Evolutionary conservation across 2,329 filamentous ascomycete species (phyloP), one percentile per base, ranked within the genome.

Genomic region (Elsinoe batatas): DNA sequence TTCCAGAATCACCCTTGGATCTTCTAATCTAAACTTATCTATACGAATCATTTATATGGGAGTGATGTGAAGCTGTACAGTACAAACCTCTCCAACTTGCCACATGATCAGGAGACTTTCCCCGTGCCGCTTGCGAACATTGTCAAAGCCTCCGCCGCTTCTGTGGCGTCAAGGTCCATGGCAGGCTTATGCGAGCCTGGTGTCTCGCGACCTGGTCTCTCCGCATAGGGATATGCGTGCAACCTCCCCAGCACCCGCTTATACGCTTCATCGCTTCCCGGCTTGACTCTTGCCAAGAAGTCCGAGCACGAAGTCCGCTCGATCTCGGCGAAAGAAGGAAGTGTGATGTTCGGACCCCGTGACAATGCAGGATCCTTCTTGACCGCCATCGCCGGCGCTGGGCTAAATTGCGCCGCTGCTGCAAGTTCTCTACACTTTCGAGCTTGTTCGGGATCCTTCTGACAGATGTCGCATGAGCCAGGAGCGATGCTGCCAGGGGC

Each of bases 91-190:
- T 6, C 22, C 22, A 26, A 26, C 3, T 26, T 26, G 22, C 22
- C 22, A 26, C 22, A 26, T 26, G 3, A 26, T 26, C 22, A 26
- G 22, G 22, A 26, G 22, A 26, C 22, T 26, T 3, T 30, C n/a
- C 35, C 38, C 6, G 30, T 54, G 4, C 35, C 35, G 12, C 42
- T 54, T 10, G 53, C 53, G 13, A 55, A 44, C n/a, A 37, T 46
- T n/a, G 53, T 55, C 51, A 60, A 49, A n/a, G 59, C 59, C 33
- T 60, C 54, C 17, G 59, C 59, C 6, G 59, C 59, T n/a, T 60
- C 59, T 5, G 54, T 46, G 38, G 54, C 53, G 37, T 60, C 59
- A 20, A 60, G 51, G 11, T 60, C 59, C 57, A 60, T 58, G 3
- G 55, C 56, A 17, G 59, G 59, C 32, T 53, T 54, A 26, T 59